These are phyloP conservation scores for Tulasnella sp. DNA, from an alignment of 768 basidiomycete genomes.

Conservation along the genomic window DNA sequence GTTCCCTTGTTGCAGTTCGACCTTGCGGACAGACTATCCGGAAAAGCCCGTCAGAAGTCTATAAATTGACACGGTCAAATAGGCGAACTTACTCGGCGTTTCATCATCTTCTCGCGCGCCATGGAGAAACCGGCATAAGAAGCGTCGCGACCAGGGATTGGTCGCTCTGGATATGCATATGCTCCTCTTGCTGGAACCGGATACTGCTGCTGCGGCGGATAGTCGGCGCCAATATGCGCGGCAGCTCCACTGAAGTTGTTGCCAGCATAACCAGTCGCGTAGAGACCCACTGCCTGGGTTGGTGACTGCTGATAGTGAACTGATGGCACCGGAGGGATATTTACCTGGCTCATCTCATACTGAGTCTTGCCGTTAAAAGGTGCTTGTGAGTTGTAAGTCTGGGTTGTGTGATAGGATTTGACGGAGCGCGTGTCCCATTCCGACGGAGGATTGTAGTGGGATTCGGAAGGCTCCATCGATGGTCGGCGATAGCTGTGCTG, in stretches of 20 bases:
- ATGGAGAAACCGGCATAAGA: slow-evolving; percentile 44
- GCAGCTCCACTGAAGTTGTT: background rate
- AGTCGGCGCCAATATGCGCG: background rate
- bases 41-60: slow-evolving; percentile 16
- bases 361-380: slow-evolving; percentile 46
- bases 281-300: background rate
- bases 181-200: background rate
- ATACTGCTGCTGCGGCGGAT: background rate
- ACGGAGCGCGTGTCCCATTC: slow-evolving; percentile 31
- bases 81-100: slow-evolving; percentile 37
- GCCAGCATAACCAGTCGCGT: background rate
- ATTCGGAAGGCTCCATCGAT: background rate
- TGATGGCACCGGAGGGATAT: slow-evolving; percentile 44
- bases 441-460: slow-evolving; percentile 20
- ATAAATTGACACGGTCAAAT: background rate
- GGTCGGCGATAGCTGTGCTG: background rate
- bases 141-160: slow-evolving; percentile 13
- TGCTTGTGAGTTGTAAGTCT: slow-evolving; percentile 55
- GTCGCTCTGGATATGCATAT: slow-evolving; percentile 4
- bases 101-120: slow-evolving; percentile 72
- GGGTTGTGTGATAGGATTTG: slow-evolving; percentile 43
- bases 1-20: slow-evolving; percentile 72
- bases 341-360: slow-evolving; percentile 46
- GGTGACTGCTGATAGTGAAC: slow-evolving; percentile 32
- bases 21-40: slow-evolving; percentile 50